These are phyloP conservation scores for Ustilago sp. DNA, from an alignment of 1,284 basidiomycete genomes.

Conservation along the genomic window DNA sequence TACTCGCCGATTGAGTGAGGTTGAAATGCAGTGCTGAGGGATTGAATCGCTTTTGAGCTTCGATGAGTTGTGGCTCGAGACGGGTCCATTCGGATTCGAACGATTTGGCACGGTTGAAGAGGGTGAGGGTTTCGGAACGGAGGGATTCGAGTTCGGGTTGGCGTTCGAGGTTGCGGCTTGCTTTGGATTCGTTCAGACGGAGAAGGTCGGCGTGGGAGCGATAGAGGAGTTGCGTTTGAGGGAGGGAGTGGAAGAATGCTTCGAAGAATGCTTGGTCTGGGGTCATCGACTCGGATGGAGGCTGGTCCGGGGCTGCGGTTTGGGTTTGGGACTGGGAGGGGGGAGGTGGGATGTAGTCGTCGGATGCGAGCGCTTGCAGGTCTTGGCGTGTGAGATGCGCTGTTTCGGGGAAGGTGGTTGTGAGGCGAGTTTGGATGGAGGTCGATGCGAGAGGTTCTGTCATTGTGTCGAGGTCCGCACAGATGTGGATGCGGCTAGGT, in stretches of 20 bases:
- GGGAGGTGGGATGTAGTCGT: constrained; percentile 16
- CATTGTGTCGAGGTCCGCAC: constrained; percentile 10
- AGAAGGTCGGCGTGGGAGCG: constrained; percentile 48
- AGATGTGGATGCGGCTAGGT: neutral
- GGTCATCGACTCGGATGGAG: constrained; percentile 11
- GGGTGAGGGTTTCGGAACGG: constrained; percentile 55
- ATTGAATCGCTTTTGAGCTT: constrained; percentile 58
- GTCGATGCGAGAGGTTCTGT: constrained; percentile 32
- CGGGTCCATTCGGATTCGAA: constrained; percentile 52
- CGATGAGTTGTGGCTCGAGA: constrained; percentile 44
- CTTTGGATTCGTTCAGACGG: constrained; percentile 50
- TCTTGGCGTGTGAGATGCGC: constrained; percentile 52
- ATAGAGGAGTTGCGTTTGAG: constrained; percentile 47
- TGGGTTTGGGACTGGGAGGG: neutral
- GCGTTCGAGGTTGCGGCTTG: constrained; percentile 49
- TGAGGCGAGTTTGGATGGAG: constrained; percentile 42
- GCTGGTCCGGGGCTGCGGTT: neutral
- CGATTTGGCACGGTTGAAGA: constrained; percentile 52
- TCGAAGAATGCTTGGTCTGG: constrained; percentile 47
- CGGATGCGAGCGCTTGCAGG: constrained; percentile 46
- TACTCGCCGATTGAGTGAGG: constrained; percentile 50
- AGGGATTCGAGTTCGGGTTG: constrained; percentile 56
- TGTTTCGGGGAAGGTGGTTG: constrained; percentile 52
- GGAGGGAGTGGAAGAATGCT: constrained; percentile 54
- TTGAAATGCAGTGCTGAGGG: constrained; percentile 55